Evolutionary conservation across 495 filamentous ascomycete species (phyloP), one percentile per base, ranked within the genome.

Genomic region (Podospora sp.): DNA sequence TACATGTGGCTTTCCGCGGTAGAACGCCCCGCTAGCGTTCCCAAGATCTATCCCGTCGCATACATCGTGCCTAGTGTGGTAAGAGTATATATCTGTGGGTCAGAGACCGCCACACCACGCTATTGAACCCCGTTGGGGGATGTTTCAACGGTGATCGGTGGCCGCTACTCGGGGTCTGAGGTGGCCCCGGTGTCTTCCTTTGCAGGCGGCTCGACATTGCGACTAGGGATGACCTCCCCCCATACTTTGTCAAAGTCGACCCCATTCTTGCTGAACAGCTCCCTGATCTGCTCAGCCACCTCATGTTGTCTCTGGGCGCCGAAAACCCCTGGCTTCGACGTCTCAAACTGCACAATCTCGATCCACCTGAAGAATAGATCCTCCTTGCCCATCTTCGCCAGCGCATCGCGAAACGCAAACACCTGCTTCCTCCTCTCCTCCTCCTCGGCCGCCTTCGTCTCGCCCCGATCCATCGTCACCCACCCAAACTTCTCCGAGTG

Each of bases 311-410:
- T 81, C 70, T 93, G 90, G 3, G 79, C 73, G 1, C 86, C 89
- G 71, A 94, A 94, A 0, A 90, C 90, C 50, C 89, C 92, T 0
- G 91, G 87, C 66, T 84, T 84, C 29, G 85, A 85, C 58, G 90
- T 90, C 78, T 95, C 92, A 72, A 86, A 92, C 76, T 96, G 92
- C 49, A 96, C 82, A 63, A 95, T 76, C 79, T 96, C 92, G 59
- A 94, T 89, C 90, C 91, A 93, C 35, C 89, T 84, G 77, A 89
- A 95, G 78, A 96, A 96, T 8, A 96, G 75, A 64, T 89, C 85
- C 75, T 95, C 92, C 76, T 95, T 94, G 11, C 91, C 91, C 73
- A 93, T 78, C 2, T 81, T 81, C 2, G 85, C 83, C 66, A 96
- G 79, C 56, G 85, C 85, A 51, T 93, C 89, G 73, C 89, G 87